Conservation (phyloP, 768 basidiomycete genomes). For the Holtermanniella nyarrowii region DNA sequence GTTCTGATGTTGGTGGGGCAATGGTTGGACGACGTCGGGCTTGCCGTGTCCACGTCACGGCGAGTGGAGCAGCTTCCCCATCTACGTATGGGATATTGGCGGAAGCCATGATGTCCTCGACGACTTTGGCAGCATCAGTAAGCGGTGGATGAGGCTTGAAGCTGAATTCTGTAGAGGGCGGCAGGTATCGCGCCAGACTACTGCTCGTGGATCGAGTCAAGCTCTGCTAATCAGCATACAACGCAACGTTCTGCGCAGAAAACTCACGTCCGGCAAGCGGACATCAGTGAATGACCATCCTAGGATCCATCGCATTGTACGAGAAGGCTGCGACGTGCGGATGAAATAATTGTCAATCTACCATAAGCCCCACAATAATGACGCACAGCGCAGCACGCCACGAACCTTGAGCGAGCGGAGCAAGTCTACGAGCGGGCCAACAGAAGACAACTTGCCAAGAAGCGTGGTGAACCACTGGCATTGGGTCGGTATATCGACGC, state of each 20-base stretch:
- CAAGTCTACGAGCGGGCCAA: conserved; percentile 52
- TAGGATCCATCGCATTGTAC: conserved; percentile 83
- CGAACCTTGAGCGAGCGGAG: conserved; percentile 48
- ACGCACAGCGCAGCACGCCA: neutral
- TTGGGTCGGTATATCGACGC: conserved; percentile 42
- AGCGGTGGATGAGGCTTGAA: conserved; percentile 18
- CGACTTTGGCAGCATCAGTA: neutral
- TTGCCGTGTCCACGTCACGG: conserved; percentile 5
- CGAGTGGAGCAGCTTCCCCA: conserved; percentile 7
- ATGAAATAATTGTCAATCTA: conserved; percentile 82
- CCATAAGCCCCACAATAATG: neutral
- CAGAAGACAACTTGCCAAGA: conserved; percentile 74
- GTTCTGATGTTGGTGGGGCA: neutral
- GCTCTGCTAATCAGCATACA: neutral
- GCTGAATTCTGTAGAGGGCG: conserved; percentile 14
- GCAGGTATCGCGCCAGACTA: conserved; percentile 3
- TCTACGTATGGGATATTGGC: neutral
- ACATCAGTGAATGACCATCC: conserved; percentile 66
- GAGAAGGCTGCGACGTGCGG: conserved; percentile 71
- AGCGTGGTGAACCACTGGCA: conserved; percentile 76
- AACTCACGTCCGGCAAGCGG: conserved; percentile 66
- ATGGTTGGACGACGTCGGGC: neutral
- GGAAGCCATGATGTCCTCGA: neutral
- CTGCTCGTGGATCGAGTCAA: neutral
- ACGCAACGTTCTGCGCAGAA: neutral